Conservation (phyloP, 1,284 basidiomycete genomes). For the Sporisorium graminicola region DNA sequence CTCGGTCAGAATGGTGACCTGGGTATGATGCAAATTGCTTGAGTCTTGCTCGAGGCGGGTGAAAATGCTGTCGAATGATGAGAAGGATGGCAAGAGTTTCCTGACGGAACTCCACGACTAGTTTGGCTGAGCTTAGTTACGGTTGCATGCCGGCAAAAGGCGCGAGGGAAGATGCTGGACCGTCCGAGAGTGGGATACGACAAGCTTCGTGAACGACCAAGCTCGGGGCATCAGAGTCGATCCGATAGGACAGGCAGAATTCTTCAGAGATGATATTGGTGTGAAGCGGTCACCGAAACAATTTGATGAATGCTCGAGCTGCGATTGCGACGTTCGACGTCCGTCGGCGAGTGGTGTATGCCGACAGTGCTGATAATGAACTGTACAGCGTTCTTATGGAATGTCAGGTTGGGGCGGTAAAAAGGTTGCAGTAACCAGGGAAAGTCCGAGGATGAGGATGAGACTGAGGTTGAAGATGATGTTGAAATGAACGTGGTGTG, state of each 20-base stretch:
- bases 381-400: neutral
- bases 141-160: constrained; percentile 15
- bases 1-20: neutral
- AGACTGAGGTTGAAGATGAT: constrained; percentile 2
- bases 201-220: neutral
- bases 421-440: neutral
- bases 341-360: neutral
- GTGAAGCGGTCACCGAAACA: neutral
- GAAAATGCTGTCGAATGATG: neutral
- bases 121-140: neutral
- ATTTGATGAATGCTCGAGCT: neutral
- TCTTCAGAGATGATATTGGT: no score
- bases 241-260: no score
- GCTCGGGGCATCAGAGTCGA: neutral
- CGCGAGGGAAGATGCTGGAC: neutral
- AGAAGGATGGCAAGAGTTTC: neutral
- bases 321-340: neutral
- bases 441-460: neutral
- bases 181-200: neutral
- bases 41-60: neutral
- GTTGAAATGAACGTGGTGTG: neutral
- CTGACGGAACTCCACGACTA: neutral
- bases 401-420: neutral
- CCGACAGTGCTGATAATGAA: no score
- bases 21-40: neutral